These are phyloP conservation scores for Lithospermum erythrorhizon DNA, from an alignment of 257 asterid genomes.

Conservation along the genomic window DNA sequence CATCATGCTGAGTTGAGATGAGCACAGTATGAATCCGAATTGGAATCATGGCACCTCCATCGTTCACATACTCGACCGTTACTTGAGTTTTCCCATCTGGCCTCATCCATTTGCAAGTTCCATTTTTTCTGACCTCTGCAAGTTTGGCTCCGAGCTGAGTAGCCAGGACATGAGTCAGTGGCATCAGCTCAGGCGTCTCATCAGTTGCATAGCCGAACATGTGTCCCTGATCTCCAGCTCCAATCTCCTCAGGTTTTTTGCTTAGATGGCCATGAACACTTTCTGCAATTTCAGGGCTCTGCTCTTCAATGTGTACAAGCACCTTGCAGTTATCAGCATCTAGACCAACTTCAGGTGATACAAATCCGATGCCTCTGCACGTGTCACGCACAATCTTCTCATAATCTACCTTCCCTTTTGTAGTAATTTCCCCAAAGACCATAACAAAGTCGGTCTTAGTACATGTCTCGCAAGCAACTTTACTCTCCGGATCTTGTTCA, in stretches of 20 bases:
- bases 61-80: constrained; percentile 55
- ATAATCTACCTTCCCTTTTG: constrained; percentile 47
- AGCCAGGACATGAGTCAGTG: constrained; percentile 60
- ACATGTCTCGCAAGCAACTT: constrained; percentile 68
- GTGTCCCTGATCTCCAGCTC: constrained; percentile 77
- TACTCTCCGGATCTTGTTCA: constrained; percentile 62
- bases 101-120: constrained; percentile 52
- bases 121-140: constrained; percentile 56
- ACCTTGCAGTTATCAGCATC: constrained; percentile 67
- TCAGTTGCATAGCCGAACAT: constrained; percentile 77
- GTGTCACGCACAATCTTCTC: constrained; percentile 66
- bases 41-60: constrained; percentile 61
- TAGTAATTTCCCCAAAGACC: constrained; percentile 64
- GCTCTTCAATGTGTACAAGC: constrained; percentile 54
- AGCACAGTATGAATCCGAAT: constrained; percentile 58
- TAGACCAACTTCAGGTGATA: constrained; percentile 50
- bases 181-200: constrained; percentile 71
- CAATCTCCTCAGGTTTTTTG: constrained; percentile 64
- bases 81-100: constrained; percentile 71
- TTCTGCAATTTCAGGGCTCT: constrained; percentile 65
- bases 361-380: constrained; percentile 59
- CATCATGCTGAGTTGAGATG: constrained; percentile 64
- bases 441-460: constrained; percentile 51
- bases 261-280: constrained; percentile 63
- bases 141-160: constrained; percentile 61